These are phyloP conservation scores for Quercus lobata DNA, from an alignment of 331 rosid genomes.

Conservation along the genomic window DNA sequence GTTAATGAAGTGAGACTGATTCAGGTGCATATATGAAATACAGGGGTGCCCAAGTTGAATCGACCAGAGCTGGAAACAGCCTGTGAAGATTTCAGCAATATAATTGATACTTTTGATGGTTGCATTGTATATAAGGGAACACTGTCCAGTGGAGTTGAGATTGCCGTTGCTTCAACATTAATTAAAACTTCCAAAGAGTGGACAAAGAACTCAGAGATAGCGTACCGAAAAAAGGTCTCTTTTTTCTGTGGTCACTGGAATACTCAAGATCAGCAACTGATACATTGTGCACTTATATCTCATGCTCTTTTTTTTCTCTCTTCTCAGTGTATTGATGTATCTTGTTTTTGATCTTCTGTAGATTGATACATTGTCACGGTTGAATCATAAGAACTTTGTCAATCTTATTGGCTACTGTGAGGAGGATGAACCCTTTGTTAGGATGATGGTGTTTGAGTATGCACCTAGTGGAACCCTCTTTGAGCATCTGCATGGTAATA, in stretches of 20 bases:
- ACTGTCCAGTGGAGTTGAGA: constrained; percentile 92
- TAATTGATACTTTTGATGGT: constrained; percentile 36
- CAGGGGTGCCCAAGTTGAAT: constrained; percentile 94
- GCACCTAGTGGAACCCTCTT: constrained; percentile 83
- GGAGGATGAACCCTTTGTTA: constrained; percentile 81
- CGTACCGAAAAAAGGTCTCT: constrained; percentile 68
- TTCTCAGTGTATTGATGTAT: neutral
- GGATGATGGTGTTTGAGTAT: constrained; percentile 95
- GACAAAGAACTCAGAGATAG: constrained; percentile 61
- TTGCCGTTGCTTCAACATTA: constrained; percentile 71
- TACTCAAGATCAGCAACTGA: constrained; percentile 2
- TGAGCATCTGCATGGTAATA: constrained; percentile 86
- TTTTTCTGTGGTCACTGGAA: constrained; percentile 1
- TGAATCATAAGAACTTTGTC: constrained; percentile 88
- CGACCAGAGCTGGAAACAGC: constrained; percentile 77
- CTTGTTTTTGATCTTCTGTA: constrained; percentile 27
- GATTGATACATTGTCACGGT: constrained; percentile 79
- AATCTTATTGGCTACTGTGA: constrained; percentile 93
- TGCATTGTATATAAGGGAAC: constrained; percentile 82
- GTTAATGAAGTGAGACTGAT: neutral
- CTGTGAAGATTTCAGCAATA: constrained; percentile 97
- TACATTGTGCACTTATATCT: neutral
- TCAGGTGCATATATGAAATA: constrained; percentile 13
- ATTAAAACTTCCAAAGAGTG: constrained; percentile 57
- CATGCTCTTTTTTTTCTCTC: neutral